Conservation (phyloP, 1,139 yeast species). For the Yarrowia galli region DNA sequence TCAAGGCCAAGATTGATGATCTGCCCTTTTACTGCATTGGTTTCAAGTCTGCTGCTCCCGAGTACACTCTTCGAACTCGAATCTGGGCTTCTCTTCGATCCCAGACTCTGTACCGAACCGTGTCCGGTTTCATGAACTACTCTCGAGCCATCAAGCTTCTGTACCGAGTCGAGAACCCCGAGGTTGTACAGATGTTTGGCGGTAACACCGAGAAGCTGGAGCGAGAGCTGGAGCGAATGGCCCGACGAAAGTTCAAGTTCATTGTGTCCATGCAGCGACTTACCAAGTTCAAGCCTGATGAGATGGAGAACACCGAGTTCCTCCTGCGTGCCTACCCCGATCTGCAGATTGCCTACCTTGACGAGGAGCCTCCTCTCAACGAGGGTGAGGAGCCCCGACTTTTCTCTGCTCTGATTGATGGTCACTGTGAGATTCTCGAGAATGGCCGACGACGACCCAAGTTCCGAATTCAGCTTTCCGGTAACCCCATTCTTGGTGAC, state of each 20-base stretch:
- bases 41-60: constrained; percentile 99
- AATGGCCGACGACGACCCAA: constrained; percentile 99
- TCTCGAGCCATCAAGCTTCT: constrained; percentile 96
- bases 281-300: constrained; percentile 95
- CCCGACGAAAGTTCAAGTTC: constrained; percentile 97
- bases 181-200: constrained; percentile 96
- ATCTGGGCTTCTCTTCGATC: constrained; percentile 99
- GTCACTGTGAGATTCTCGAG: constrained; percentile 96
- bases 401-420: constrained; percentile 95
- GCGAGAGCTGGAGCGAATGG: constrained; percentile 97
- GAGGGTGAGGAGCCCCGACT: constrained; percentile 99
- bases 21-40: constrained; percentile 94
- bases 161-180: constrained; percentile 99
- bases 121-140: constrained; percentile 98
- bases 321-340: constrained; percentile 98
- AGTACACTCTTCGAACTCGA: constrained; percentile 96
- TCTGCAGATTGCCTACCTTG: constrained; percentile 96
- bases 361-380: constrained; percentile 85
- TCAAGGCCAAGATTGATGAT: constrained; percentile 92
- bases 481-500: constrained; percentile 98
- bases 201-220: constrained; percentile 96
- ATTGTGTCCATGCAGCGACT: constrained; percentile 98
- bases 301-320: constrained; percentile 97
- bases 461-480: constrained; percentile 96
- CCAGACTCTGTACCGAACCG: constrained; percentile 97